A percentile compares a stretch with the other conserved stretches of the same genome.
Conservation (phyloP, 2,329 filamentous ascomycete species). For the Alternaria dauci region DNA sequence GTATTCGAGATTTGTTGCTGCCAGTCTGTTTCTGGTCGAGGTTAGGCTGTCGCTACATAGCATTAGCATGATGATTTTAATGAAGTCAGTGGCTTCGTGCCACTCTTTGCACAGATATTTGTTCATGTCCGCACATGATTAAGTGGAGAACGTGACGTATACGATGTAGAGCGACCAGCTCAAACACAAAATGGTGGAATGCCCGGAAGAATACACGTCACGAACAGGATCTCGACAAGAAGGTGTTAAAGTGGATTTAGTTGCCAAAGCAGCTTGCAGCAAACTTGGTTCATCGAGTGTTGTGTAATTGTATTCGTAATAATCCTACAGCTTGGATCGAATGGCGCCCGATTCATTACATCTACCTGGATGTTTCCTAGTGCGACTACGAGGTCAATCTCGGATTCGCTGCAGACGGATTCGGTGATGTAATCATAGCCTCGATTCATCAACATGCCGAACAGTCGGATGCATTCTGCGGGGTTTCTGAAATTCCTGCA, state of each 20-base stretch:
- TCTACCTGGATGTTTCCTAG: no score
- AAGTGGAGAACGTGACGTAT: background rate
- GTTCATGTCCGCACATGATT: background rate
- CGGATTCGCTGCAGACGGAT: no score
- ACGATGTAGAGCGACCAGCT: background rate
- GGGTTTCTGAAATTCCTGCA: no score
- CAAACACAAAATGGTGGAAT: no score
- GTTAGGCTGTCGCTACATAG: background rate
- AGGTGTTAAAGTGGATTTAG: no score
- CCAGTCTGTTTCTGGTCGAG: background rate
- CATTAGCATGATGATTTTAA: slow-evolving; percentile 14
- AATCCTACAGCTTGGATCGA: slow-evolving; percentile 8
- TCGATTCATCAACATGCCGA: no score
- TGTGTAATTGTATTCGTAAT: slow-evolving; percentile 7
- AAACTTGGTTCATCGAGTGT: background rate
- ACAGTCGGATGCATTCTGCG: no score
- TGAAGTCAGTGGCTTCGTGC: slow-evolving; percentile 28
- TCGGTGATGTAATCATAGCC: no score
- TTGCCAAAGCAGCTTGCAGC: background rate
- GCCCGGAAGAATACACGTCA: no score
- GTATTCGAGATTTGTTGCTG: background rate
- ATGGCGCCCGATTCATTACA: no score
- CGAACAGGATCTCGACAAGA: no score
- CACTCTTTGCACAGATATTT: slow-evolving; percentile 16
- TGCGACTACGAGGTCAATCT: no score